Conservation (phyloP, 371 early-diverging fungal genomes). For the Massospora cicadina region DNA sequence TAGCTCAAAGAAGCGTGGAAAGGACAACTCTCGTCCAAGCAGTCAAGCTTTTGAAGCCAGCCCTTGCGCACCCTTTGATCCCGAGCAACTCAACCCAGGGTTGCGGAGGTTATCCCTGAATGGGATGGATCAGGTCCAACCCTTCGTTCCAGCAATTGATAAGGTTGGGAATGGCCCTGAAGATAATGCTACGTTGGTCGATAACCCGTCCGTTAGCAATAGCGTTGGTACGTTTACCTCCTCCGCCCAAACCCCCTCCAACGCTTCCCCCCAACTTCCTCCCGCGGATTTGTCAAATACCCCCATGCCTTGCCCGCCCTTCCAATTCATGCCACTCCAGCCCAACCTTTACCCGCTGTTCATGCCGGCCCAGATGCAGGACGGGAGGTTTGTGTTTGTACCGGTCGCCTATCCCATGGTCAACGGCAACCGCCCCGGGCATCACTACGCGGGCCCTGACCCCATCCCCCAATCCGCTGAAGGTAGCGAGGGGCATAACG, state of each 20-base stretch:
- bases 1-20: background rate
- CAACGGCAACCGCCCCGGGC: background rate
- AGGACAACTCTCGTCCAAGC: background rate
- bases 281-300: background rate
- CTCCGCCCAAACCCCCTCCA: background rate
- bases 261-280: background rate
- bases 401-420: constrained; percentile 7
- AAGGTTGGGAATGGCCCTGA: background rate
- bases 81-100: background rate
- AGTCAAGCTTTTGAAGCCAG: background rate
- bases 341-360: constrained; percentile 7
- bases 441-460: background rate
- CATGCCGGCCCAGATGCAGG: constrained; percentile 10
- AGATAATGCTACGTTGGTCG: background rate
- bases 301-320: constrained; percentile 1
- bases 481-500: background rate
- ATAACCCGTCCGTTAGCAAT: background rate
- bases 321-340: constrained; percentile 8
- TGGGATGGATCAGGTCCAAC: background rate
- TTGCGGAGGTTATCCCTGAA: background rate
- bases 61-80: background rate
- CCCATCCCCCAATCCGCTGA: background rate
- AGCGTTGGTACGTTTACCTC: background rate
- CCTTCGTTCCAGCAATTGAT: background rate
- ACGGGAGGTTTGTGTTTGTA: constrained; percentile 8